Base-by-base conservation (phyloP, 352 stramenopile genomes). In the Pythium dissimile region DNA sequence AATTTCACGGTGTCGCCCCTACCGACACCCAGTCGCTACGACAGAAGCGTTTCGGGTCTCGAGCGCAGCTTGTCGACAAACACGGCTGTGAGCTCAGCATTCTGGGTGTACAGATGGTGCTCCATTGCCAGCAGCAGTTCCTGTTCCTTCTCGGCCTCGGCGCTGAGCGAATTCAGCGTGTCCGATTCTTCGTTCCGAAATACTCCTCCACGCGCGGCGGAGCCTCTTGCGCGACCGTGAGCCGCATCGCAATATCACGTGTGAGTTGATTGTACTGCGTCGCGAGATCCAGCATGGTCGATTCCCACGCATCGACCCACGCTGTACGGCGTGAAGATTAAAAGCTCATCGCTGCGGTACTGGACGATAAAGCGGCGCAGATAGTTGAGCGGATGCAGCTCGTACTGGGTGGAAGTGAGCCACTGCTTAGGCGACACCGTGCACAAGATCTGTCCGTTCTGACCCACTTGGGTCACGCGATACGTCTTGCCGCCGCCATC, bases 31-130 rank as follows among this genome's bases (percentile, higher is more conserved):
- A 64, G 26, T 1, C 37, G 28, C 37, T 64, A 6, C 27, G 27
- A 63, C 23, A 59, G 65, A 2, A 72, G 26, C 28, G 67, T 38
- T 13, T 71, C 38, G 24, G 74, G 32, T 13, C 39, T 26, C 23
- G 35, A 21, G 30, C 63, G 13, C 0, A 68, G 59, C 41, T 66
- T 49, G 10, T 60, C 15, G 31, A 67, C 62, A 20, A 75, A 35
- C 8, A 68, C 47, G 0, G 34, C n/a, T 45, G 75, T 75, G 26
- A 82, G 56, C n/a, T 63, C 44, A 5, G 42, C 26, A 37, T 77
- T 64, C 45, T 82, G 72, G 2, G 66, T 81, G 37, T 75, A 78
- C 16, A 69, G 69, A 11, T 69, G 69, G 1, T 61, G 38, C 62
- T 81, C 66, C 13, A 54, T 46, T 2, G 35, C 51, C 3, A 81